A percentile compares a stretch with the other conserved stretches of the same genome.
These are phyloP conservation scores for Scleromitrula shiraiana DNA, from an alignment of 2,329 filamentous ascomycete genomes.

Conservation along the genomic window DNA sequence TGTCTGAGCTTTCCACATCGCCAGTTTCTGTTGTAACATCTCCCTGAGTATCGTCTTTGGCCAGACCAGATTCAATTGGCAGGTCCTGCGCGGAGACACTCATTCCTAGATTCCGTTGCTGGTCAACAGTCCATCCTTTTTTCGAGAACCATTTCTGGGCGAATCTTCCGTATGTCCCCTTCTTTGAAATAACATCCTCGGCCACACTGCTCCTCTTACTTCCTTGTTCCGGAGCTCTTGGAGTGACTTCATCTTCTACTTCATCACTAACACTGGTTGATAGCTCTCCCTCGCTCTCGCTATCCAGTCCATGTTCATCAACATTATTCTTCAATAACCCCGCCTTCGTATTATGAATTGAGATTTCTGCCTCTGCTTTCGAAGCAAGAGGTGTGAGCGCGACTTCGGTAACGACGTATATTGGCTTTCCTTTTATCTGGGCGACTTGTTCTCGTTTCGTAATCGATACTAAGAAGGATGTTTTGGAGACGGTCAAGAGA, in stretches of 20 bases:
- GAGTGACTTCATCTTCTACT: slow-evolving; percentile 34
- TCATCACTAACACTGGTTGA: slow-evolving; percentile 33
- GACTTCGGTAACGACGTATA: slow-evolving; percentile 85
- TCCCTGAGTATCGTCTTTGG: background rate
- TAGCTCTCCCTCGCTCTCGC: slow-evolving; percentile 40
- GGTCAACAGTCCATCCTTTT: slow-evolving; percentile 69
- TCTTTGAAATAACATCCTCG: slow-evolving; percentile 78
- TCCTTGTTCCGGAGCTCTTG: background rate
- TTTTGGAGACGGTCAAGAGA: slow-evolving; percentile 71
- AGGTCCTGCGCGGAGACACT: slow-evolving; percentile 35
- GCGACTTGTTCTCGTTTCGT: slow-evolving; percentile 82
- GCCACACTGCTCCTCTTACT: slow-evolving; percentile 56
- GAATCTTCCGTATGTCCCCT: slow-evolving; percentile 81
- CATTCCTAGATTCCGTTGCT: slow-evolving; percentile 61
- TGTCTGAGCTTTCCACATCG: background rate
- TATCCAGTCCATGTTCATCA: slow-evolving; percentile 26
- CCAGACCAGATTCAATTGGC: background rate
- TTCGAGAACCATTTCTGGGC: slow-evolving; percentile 87
- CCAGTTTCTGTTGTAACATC: background rate
- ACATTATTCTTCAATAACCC: slow-evolving; percentile 33
- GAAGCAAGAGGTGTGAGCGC: slow-evolving; percentile 82
- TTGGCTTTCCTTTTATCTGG: slow-evolving; percentile 68
- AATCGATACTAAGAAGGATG: slow-evolving; percentile 80
- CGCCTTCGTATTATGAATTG: slow-evolving; percentile 56
- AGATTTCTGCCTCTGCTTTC: slow-evolving; percentile 62